These are phyloP conservation scores for Saccharomycopsis hybrid DNA, from an alignment of 1,139 yeast species.

Conservation along the genomic window DNA sequence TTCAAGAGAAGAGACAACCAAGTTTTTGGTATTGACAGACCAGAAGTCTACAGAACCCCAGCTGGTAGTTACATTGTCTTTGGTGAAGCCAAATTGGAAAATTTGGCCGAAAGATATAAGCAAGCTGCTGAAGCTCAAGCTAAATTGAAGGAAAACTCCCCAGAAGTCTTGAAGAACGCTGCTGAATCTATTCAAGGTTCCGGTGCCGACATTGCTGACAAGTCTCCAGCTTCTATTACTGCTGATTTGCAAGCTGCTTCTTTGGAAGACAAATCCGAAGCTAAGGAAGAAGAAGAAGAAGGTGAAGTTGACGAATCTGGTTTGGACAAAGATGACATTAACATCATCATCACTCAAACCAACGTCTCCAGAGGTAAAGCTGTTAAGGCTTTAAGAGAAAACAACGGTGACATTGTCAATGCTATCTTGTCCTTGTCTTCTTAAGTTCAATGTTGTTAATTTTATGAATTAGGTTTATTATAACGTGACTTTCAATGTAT, in stretches of 20 bases:
- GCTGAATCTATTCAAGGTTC: slow-evolving; percentile 25
- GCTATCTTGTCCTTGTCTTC: slow-evolving; percentile 85
- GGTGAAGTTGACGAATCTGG: slow-evolving; percentile 76
- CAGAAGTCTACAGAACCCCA: slow-evolving; percentile 91
- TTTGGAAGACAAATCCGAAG: slow-evolving; percentile 35
- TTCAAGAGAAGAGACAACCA: slow-evolving; percentile 92
- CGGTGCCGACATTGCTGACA: slow-evolving; percentile 29
- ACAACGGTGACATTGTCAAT: slow-evolving; percentile 92
- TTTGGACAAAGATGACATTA: slow-evolving; percentile 70
- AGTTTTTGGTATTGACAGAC: slow-evolving; percentile 86
- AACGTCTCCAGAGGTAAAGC: slow-evolving; percentile 86
- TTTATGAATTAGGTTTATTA: too few relatives aligned
- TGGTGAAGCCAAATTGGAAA: slow-evolving; percentile 97
- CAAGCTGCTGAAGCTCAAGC: slow-evolving; percentile 69
- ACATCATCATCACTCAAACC: slow-evolving; percentile 84
- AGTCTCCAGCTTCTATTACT: slow-evolving; percentile 74
- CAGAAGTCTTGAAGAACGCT: slow-evolving; percentile 30
- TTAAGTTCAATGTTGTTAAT: background rate
- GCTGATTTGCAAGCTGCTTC: slow-evolving; percentile 87
- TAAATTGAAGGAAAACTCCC: slow-evolving; percentile 40
- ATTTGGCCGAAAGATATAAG: slow-evolving; percentile 73
- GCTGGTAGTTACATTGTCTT: slow-evolving; percentile 95
- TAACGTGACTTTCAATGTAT: too few relatives aligned
- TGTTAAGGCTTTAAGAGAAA: slow-evolving; percentile 79
- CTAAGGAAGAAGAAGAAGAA: slow-evolving; percentile 36